phyloP scores from a whole-genome alignment of 225 moss, liverwort and hornwort species.

The Pseudoscleropodium purum region DNA sequence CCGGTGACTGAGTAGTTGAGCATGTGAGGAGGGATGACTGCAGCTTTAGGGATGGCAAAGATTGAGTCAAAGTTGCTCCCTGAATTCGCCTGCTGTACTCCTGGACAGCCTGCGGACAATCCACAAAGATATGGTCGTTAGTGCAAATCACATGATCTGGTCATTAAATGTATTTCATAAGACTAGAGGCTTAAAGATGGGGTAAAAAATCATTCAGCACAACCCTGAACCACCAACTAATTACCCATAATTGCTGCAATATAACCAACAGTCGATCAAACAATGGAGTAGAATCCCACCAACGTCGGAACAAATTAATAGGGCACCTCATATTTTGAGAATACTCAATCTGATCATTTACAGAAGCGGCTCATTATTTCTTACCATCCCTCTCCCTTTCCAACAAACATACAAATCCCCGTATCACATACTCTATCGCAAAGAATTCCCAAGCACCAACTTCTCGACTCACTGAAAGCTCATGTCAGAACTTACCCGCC shows the following conservation, averaged over 20 bases:
- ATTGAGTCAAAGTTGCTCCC: conserved; percentile 43
- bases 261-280: background rate
- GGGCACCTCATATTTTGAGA: background rate
- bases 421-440: background rate
- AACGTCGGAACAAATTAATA: background rate
- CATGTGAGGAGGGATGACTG: conserved; percentile 28
- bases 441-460: background rate
- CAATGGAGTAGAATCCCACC: background rate
- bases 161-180: background rate
- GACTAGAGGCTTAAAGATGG: background rate
- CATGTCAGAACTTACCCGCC: conserved; percentile 55
- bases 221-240: background rate
- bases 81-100: conserved; percentile 79
- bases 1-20: conserved; percentile 2
- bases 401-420: background rate
- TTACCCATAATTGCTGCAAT: background rate
- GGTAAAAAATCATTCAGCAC: background rate
- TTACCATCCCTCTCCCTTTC: background rate
- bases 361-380: background rate
- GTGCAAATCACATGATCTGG: background rate
- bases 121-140: background rate
- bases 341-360: background rate
- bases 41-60: conserved; percentile 23
- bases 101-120: conserved; percentile 71
- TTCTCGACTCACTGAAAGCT: background rate